These are phyloP conservation scores for Saturnispora sanitii DNA, from an alignment of 805 yeast species.

Conservation along the genomic window DNA sequence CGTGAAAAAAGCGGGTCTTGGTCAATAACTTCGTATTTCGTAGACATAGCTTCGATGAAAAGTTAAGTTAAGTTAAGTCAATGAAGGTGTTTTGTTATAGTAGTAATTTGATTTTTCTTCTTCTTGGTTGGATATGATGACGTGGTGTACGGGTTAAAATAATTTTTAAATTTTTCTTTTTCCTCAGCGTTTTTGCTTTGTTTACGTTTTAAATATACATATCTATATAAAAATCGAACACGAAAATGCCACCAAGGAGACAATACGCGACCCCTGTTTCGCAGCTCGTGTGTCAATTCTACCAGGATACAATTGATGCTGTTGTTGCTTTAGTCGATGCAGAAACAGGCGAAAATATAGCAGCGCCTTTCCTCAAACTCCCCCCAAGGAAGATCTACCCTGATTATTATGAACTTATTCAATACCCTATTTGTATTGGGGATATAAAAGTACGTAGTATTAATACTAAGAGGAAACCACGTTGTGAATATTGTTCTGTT, in stretches of 20 bases:
- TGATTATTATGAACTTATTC: constrained; percentile 63
- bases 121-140: background rate
- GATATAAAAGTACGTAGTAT: constrained; percentile 40
- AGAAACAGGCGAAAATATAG: constrained; percentile 22
- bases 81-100: background rate
- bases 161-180: background rate
- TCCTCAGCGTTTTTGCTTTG: background rate
- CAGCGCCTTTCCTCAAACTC: constrained; percentile 47
- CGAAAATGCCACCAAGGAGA: constrained; percentile 1
- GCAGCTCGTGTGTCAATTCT: constrained; percentile 9
- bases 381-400: constrained; percentile 64
- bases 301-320: constrained; percentile 6
- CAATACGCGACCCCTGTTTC: constrained; percentile 1
- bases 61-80: no score
- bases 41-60: constrained; percentile 12
- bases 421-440: constrained; percentile 52
- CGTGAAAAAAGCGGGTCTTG: constrained; percentile 67
- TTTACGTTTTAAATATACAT: background rate
- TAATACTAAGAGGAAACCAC: constrained; percentile 33
- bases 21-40: constrained; percentile 42
- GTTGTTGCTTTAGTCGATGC: constrained; percentile 13
- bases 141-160: constrained; percentile 5
- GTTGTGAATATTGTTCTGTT: constrained; percentile 16
- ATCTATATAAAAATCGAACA: background rate
- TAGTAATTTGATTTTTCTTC: background rate